These are phyloP conservation scores for Cutaneotrichosporon sp. DNA, from an alignment of 1,284 basidiomycete genomes.

Conservation along the genomic window DNA sequence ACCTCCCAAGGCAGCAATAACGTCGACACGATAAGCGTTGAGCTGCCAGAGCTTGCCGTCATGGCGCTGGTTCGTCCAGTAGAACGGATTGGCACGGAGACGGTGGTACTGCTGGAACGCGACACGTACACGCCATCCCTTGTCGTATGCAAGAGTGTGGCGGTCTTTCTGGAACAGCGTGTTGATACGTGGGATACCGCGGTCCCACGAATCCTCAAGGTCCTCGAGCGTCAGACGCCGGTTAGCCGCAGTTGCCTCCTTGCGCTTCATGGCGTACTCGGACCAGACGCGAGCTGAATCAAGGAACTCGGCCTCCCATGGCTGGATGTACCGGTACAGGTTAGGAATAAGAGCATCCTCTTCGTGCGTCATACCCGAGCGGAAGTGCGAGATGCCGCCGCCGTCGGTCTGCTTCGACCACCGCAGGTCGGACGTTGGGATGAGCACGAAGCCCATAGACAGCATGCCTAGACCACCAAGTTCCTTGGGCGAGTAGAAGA, in stretches of 20 bases:
- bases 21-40: slow-evolving; percentile 97
- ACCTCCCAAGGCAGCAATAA: slow-evolving; percentile 89
- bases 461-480: slow-evolving; percentile 97
- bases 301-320: slow-evolving; percentile 98
- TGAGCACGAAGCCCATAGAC: slow-evolving; percentile 98
- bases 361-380: slow-evolving; percentile 93
- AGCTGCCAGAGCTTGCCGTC: slow-evolving; percentile 98
- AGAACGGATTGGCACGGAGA: slow-evolving; percentile 76
- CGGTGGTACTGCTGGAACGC: slow-evolving; percentile 98
- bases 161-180: slow-evolving; percentile 75
- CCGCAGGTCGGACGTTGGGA: slow-evolving; percentile 92
- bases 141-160: slow-evolving; percentile 94
- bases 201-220: slow-evolving; percentile 92
- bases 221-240: slow-evolving; percentile 94
- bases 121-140: slow-evolving; percentile 89
- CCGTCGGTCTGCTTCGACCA: slow-evolving; percentile 99
- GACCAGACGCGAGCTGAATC: slow-evolving; percentile 99
- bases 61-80: slow-evolving; percentile 97
- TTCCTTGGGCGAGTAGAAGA: slow-evolving; percentile 96
- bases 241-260: slow-evolving; percentile 97
- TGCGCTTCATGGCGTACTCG: slow-evolving; percentile 99
- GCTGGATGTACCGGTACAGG: slow-evolving; percentile 94
- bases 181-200: slow-evolving; percentile 72
- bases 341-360: slow-evolving; percentile 94
- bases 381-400: slow-evolving; percentile 89